These are phyloP conservation scores for Imleria badia DNA, from an alignment of 768 basidiomycete genomes.

Conservation along the genomic window DNA sequence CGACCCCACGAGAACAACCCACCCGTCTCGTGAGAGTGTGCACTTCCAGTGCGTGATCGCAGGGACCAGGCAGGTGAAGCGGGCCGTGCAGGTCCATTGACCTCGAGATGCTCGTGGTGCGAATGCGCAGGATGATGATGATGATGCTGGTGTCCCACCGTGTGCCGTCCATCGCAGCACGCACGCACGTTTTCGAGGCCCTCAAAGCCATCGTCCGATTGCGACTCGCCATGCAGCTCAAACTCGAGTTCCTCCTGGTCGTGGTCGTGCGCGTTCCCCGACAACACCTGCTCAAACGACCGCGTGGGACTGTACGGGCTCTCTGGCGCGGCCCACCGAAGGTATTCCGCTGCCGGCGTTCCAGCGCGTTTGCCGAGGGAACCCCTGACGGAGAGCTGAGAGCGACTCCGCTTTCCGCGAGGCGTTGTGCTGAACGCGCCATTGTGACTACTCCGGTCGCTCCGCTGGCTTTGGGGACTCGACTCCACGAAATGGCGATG, in stretches of 20 bases:
- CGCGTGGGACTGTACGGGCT: constrained; percentile 74
- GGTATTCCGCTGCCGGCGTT: constrained; percentile 89
- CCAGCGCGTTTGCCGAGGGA: constrained; percentile 84
- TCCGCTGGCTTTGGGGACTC: constrained; percentile 76
- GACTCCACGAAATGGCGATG: constrained; percentile 46
- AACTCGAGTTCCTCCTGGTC: constrained; percentile 75
- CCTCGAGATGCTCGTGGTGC: constrained; percentile 58
- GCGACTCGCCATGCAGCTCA: constrained; percentile 73
- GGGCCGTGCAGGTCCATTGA: constrained; percentile 53
- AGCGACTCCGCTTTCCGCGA: constrained; percentile 73
- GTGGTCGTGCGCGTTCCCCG: constrained; percentile 40
- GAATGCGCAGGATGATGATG: constrained; percentile 51
- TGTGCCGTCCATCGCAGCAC: constrained; percentile 86
- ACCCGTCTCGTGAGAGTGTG: constrained; percentile 65
- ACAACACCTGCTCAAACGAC: constrained; percentile 58
- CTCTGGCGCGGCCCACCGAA: constrained; percentile 75
- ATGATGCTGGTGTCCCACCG: constrained; percentile 61
- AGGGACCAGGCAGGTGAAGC: constrained; percentile 84
- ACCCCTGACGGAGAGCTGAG: constrained; percentile 68
- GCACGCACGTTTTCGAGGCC: constrained; percentile 94
- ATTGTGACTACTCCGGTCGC: constrained; percentile 55
- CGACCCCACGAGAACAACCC: constrained; percentile 71
- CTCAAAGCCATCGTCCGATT: constrained; percentile 81
- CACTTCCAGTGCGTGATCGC: constrained; percentile 76
- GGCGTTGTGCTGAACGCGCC: constrained; percentile 76